A percentile compares a stretch with the other conserved stretches of the same genome.
These are phyloP conservation scores for Lentithecium fluviatile DNA, from an alignment of 495 filamentous ascomycete species.

Conservation along the genomic window DNA sequence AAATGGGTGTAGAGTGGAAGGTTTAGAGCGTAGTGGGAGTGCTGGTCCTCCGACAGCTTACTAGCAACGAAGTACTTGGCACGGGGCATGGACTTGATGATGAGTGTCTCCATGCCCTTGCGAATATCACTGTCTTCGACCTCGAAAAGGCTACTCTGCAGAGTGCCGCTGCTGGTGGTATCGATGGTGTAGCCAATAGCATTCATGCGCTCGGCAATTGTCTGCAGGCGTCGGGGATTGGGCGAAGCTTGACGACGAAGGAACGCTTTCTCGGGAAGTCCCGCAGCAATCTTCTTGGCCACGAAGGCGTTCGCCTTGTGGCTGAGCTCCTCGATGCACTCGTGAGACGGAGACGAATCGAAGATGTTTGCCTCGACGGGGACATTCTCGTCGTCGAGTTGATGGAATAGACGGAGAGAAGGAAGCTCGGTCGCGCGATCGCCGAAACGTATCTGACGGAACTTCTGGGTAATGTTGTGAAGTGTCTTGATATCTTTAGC, in stretches of 20 bases:
- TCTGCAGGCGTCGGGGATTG: constrained; percentile 81
- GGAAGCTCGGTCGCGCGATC: constrained; percentile 74
- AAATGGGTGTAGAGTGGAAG: constrained; percentile 95
- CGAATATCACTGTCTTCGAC: constrained; percentile 82
- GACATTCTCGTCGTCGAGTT: constrained; percentile 97
- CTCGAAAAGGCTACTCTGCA: constrained; percentile 91
- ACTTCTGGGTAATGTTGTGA: constrained; percentile 75
- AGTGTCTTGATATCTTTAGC: constrained; percentile 73
- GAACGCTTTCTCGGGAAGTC: constrained; percentile 87
- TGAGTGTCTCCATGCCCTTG: constrained; percentile 95
- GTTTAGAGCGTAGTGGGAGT: constrained; percentile 88
- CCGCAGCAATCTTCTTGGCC: constrained; percentile 75
- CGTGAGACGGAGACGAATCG: constrained; percentile 81
- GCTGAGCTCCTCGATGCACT: constrained; percentile 90
- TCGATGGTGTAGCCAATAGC: constrained; percentile 86
- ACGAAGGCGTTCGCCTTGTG: constrained; percentile 88
- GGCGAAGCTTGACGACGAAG: constrained; percentile 83
- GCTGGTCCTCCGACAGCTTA: constrained; percentile 68
- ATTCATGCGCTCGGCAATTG: constrained; percentile 90
- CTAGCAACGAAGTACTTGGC: constrained; percentile 90
- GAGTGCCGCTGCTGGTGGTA: constrained; percentile 78
- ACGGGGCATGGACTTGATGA: constrained; percentile 90
- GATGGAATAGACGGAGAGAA: constrained; percentile 81
- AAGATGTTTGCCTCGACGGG: constrained; percentile 96
- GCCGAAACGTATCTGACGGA: constrained; percentile 81